Base-by-base conservation (phyloP, 2,329 filamentous ascomycete genomes). In the Neophaeococcomyces aloes region DNA sequence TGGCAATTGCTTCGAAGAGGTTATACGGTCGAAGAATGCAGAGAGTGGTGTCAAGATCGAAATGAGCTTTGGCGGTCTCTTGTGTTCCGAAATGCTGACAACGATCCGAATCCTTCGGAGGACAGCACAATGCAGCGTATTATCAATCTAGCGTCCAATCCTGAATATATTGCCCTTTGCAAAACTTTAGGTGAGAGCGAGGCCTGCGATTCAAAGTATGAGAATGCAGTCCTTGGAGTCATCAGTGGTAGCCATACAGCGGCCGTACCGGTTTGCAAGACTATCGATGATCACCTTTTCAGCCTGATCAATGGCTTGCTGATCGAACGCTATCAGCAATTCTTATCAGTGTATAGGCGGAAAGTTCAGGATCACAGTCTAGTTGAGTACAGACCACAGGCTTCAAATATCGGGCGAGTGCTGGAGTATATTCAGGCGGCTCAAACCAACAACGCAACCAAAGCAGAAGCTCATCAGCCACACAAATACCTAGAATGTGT, bases 1-100 rank as follows among this genome's bases (percentile, higher is more conserved):
- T 96, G 87, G 68, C 86, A 94, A 61, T 84, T 94, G 70, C 70
- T 98, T 41, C 79, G 89, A 38, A 79, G 87, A 35, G 91, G 91
- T n/a, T 80, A 78, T 52, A 78, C 72, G 48, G 77, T 83, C 65
- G 65, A 74, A 7, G 76, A 83, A 29, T 83, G 96, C 50, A 76
- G 79, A 43, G 83, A 88, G 38, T 95, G 87, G 86, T 94, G 87
- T 56, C 70, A 81, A 36, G 83, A 89, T 55, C 76, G 84, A 47
- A 85, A 86, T 7, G 88, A 96, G 65, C 76, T 81, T 48, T 98
- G 89, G 89, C 79, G 89, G 49, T 86, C 86, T 32, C 75, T 89
- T 29, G 84, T 83, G 47, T 75, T 96, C 56, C 85, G 84, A 17
- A 83, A 82, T 14, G 61, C 65, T 11, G 63, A 57, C 44, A 54